These are phyloP conservation scores for Kodamaea ohmeri DNA, from an alignment of 1,139 yeast genomes.

Conservation along the genomic window DNA sequence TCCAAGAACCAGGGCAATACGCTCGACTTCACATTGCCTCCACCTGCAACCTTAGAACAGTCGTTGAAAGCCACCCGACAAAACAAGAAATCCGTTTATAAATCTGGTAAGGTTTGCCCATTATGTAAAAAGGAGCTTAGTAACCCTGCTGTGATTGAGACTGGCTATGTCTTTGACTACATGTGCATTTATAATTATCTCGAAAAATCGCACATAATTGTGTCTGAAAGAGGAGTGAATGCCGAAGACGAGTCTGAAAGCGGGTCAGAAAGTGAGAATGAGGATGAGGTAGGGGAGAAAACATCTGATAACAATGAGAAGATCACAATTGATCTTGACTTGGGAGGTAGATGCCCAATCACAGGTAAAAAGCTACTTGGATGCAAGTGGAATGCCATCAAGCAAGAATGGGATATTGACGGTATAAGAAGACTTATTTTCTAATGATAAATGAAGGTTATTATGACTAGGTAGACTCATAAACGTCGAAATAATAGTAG, in stretches of 20 bases:
- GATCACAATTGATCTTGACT: slow-evolving; percentile 24
- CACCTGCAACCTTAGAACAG: slow-evolving; percentile 39
- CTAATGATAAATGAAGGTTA: slow-evolving; percentile 26
- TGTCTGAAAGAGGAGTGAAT: slow-evolving; percentile 16
- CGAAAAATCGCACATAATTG: slow-evolving; percentile 42
- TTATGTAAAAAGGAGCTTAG: slow-evolving; percentile 64
- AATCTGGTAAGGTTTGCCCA: slow-evolving; percentile 55
- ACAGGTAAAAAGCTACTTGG: slow-evolving; percentile 73
- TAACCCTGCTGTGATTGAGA: slow-evolving; percentile 85
- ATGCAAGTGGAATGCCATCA: slow-evolving; percentile 60
- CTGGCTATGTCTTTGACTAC: slow-evolving; percentile 89
- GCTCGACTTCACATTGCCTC: slow-evolving; percentile 53
- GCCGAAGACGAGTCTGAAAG: slow-evolving; percentile 17
- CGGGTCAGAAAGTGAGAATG: slow-evolving; percentile 13
- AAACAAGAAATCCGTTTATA: slow-evolving; percentile 20
- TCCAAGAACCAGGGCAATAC: slow-evolving; percentile 50
- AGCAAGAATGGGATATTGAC: slow-evolving; percentile 66
- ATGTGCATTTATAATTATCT: slow-evolving; percentile 76
- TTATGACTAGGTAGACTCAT: no score
- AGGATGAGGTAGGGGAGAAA: slow-evolving; percentile 19
- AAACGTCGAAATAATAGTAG: no score
- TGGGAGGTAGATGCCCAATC: slow-evolving; percentile 83
- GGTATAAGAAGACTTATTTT: slow-evolving; percentile 73
- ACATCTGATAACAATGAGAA: slow-evolving; percentile 21
- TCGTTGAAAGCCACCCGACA: slow-evolving; percentile 13